Conservation (phyloP, 2,329 filamentous ascomycete species). For the Alternaria arbusti region DNA sequence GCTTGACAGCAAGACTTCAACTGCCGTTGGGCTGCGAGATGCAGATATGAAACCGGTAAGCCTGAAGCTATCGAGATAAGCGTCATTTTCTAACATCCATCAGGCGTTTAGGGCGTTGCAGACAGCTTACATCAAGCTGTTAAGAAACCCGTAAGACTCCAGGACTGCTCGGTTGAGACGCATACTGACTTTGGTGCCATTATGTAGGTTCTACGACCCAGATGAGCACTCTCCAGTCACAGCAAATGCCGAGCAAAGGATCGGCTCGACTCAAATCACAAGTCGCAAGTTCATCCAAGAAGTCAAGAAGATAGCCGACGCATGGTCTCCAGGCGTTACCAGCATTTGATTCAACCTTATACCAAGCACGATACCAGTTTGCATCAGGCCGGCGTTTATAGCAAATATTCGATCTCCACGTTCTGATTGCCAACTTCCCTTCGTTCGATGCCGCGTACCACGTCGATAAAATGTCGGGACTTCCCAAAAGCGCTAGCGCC, state of each 20-base stretch:
- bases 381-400: slow-evolving; percentile 37
- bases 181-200: slow-evolving; percentile 69
- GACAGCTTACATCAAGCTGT: slow-evolving; percentile 83
- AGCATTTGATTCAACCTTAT: slow-evolving; percentile 56
- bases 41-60: slow-evolving; percentile 84
- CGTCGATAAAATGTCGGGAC: background rate
- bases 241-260: slow-evolving; percentile 52
- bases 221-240: slow-evolving; percentile 76
- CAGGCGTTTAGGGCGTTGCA: slow-evolving; percentile 90
- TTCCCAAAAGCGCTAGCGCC: slow-evolving; percentile 27
- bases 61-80: slow-evolving; percentile 6
- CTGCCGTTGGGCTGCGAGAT: slow-evolving; percentile 74
- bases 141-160: slow-evolving; percentile 71
- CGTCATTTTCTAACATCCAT: slow-evolving; percentile 5
- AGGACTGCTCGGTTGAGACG: no score
- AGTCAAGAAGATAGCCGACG: slow-evolving; percentile 83
- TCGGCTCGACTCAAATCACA: slow-evolving; percentile 70
- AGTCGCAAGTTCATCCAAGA: slow-evolving; percentile 82
- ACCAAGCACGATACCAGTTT: slow-evolving; percentile 23
- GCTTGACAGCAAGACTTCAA: slow-evolving; percentile 42
- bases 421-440: background rate
- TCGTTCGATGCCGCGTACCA: background rate
- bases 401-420: background rate
- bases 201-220: slow-evolving; percentile 81
- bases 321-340: slow-evolving; percentile 77